Percentiles rank a stretch among this genome's conserved stretches.
phyloP scores from a whole-genome alignment of 441 rosid species.

The Erodium trifolium region DNA sequence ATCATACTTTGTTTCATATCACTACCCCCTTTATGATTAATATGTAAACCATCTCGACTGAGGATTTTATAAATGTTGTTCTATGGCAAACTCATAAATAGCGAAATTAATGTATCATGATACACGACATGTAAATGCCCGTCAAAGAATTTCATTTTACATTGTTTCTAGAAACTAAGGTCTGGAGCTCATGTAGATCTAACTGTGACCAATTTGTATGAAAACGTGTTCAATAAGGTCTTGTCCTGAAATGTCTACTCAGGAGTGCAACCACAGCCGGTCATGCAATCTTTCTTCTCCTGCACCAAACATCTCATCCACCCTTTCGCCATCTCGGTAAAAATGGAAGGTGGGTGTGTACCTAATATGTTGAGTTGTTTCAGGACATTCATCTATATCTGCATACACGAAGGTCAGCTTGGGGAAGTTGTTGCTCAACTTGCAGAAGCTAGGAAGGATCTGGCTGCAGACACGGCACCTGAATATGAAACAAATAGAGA shows the following conservation, averaged over 20 bases:
- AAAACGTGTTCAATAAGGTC: too few species aligned
- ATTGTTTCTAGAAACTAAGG: too few species aligned
- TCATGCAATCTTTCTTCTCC: conserved; percentile 89
- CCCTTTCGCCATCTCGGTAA: conserved; percentile 74
- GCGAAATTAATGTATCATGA: too few species aligned
- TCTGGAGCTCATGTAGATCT: too few species aligned
- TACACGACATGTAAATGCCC: too few species aligned
- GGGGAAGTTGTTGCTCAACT: conserved; percentile 56
- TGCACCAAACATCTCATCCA: conserved; percentile 90
- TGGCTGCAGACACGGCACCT: conserved; percentile 91
- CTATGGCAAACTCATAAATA: too few species aligned
- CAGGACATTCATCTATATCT: conserved; percentile 92
- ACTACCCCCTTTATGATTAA: too few species aligned
- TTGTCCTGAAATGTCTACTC: conserved; percentile 19
- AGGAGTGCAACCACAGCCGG: conserved; percentile 92
- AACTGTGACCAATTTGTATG: too few species aligned
- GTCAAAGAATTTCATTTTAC: too few species aligned
- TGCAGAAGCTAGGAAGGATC: conserved; percentile 64
- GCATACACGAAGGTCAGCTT: conserved; percentile 68
- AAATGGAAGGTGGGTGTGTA: conserved; percentile 92
- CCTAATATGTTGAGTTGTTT: conserved; percentile 72
- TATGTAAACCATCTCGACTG: too few species aligned
- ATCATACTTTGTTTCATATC: too few species aligned
- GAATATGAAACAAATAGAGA: conserved; percentile 16
- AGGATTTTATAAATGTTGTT: too few species aligned